A percentile compares a stretch with the other conserved stretches of the same genome.
Conservation (phyloP, 2,329 filamentous ascomycete species). For the Furcasterigmium sp. region DNA sequence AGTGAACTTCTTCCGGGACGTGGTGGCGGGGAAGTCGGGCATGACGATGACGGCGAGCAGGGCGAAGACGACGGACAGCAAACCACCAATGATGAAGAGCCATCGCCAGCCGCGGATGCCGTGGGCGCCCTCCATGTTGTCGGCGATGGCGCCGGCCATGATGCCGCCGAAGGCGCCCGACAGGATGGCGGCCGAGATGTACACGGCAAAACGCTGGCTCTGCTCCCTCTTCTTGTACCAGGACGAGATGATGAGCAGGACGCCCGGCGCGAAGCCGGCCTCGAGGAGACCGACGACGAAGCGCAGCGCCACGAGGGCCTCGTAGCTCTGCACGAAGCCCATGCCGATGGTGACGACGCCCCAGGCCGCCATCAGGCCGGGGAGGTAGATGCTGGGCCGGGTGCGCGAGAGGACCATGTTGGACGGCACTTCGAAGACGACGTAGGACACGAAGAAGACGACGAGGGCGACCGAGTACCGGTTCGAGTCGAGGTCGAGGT, state of each 20-base stretch:
- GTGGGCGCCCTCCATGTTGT: slow-evolving; percentile 32
- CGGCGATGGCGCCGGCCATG: slow-evolving; percentile 33
- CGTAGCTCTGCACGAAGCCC: slow-evolving; percentile 19
- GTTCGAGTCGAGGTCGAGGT: slow-evolving; percentile 46
- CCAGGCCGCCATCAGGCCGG: slow-evolving; percentile 54
- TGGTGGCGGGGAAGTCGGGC: slow-evolving; percentile 13
- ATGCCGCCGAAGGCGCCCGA: slow-evolving; percentile 17
- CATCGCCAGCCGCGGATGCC: slow-evolving; percentile 42
- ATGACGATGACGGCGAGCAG: slow-evolving; percentile 7
- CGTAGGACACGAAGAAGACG: slow-evolving; percentile 68
- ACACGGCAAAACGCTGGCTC: slow-evolving; percentile 45
- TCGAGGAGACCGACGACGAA: slow-evolving; percentile 32
- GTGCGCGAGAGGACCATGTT: slow-evolving; percentile 49
- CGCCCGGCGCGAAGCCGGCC: slow-evolving; percentile 22
- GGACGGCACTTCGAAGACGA: slow-evolving; percentile 58
- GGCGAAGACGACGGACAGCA: slow-evolving; percentile 19
- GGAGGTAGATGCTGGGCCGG: slow-evolving; percentile 33
- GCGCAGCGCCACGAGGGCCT: slow-evolving; percentile 23
- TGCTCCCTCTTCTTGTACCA: slow-evolving; percentile 34
- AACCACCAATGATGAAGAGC: slow-evolving; percentile 38
- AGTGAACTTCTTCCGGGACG: slow-evolving; percentile 58
- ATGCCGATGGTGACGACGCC: slow-evolving; percentile 20
- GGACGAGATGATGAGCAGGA: slow-evolving; percentile 13
- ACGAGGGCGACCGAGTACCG: slow-evolving; percentile 55
- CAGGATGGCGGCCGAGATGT: slow-evolving; percentile 64